Base-by-base conservation (phyloP, 2,329 filamentous ascomycete species). In the Phyllachora maydis region DNA sequence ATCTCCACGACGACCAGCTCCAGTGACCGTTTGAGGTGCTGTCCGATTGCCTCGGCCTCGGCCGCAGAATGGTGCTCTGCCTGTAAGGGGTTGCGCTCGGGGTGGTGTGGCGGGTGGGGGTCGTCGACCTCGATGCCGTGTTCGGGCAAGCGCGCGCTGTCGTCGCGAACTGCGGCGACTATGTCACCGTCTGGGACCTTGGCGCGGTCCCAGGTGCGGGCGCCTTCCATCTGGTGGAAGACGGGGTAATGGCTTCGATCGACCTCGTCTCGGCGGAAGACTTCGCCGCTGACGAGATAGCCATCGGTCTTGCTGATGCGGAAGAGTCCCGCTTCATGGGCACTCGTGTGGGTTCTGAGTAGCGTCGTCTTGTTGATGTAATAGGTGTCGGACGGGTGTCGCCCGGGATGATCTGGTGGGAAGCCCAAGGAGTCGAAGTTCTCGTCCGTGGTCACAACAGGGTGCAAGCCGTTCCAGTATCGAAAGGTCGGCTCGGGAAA, bases 341-440 rank as follows among this genome's bases (percentile, higher is more conserved):
- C 88, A 35, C 78, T 88, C 3, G 85, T 95, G 46, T 98, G 88
- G 1, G 88, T 98, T 27, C 88, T 66, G 19, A 98, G 54, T 2
- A 98, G 70, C 0, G 77, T 91, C 24, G 66, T 51, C 34, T 71
- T 56, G 50, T 92, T 92, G 40, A 98, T 52, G 47, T 98, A 98
- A 56, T 95, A 98, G 1, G 88, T 95, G 49, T 98, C 88, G 9
- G 78, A 85, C 35, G 67, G 68, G 33, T 67, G 77, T 23, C 88
- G 73, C 29, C 88, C 88, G 4, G 82, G 77, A 39, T 98, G 88
- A 43, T 93, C 76, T 5, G 58, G 40, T 0, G 83, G 75, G 42
- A 98, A 95, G 21, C 83, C 83, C 6, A 98, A 57, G n/a, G 83
- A 88, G 49, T 98, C 88, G 43, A 98, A 98, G 46, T 98, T 98